These are phyloP conservation scores for Trichoderma koningii DNA, from an alignment of 2,329 filamentous ascomycete genomes.

Conservation along the genomic window DNA sequence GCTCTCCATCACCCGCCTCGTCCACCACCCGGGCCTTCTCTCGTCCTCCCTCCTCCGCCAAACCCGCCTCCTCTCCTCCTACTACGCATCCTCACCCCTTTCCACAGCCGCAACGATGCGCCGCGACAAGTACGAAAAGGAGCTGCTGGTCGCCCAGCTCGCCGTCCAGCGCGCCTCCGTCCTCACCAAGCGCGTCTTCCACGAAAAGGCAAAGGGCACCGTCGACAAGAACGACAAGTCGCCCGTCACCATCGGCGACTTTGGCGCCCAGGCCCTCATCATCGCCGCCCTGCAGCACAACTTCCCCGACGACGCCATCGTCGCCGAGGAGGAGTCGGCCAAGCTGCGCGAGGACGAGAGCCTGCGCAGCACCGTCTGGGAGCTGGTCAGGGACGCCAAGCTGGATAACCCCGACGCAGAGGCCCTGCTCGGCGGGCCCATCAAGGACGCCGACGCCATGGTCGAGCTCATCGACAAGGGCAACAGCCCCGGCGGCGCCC, in stretches of 20 bases:
- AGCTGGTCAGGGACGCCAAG: slow-evolving; percentile 71
- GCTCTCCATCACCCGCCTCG: slow-evolving; percentile 35
- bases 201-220: slow-evolving; percentile 92
- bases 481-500: slow-evolving; percentile 68
- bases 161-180: slow-evolving; percentile 77
- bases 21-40: slow-evolving; percentile 30
- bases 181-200: slow-evolving; percentile 57
- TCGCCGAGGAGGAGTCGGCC: slow-evolving; percentile 91
- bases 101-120: slow-evolving; percentile 33
- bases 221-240: slow-evolving; percentile 89
- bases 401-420: slow-evolving; percentile 61
- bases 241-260: slow-evolving; percentile 96
- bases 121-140: slow-evolving; percentile 63
- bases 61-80: slow-evolving; percentile 30
- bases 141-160: slow-evolving; percentile 81
- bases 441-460: slow-evolving; percentile 66
- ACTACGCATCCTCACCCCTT: background rate
- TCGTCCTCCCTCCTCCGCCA: slow-evolving; percentile 29
- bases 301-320: slow-evolving; percentile 88
- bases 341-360: slow-evolving; percentile 70
- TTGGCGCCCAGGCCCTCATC: slow-evolving; percentile 95
- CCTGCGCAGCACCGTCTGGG: slow-evolving; percentile 74
- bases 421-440: slow-evolving; percentile 69
- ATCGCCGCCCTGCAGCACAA: slow-evolving; percentile 85
- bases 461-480: slow-evolving; percentile 67